Evolutionary conservation across 2,329 filamentous ascomycete species (phyloP).

Genomic region (Colletotrichum sp.): DNA sequence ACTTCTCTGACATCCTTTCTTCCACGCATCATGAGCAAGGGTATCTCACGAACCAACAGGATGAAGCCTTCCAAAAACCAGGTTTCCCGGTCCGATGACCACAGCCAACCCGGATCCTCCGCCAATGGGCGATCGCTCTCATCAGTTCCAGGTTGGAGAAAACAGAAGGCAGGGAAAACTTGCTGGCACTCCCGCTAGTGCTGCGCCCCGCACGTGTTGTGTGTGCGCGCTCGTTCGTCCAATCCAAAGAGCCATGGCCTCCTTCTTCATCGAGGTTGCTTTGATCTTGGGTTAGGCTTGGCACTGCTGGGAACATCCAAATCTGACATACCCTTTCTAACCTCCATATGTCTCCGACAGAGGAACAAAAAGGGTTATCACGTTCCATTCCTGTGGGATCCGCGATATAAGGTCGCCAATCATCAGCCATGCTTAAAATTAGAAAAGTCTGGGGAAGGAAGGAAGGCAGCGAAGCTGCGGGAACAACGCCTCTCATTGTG

Average conservation of each 20-base stretch:
- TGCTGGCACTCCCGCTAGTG: background rate
- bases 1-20: background rate
- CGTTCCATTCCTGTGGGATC: background rate
- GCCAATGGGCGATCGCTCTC: background rate
- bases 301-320: background rate
- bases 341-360: background rate
- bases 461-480: background rate
- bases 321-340: background rate
- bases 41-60: background rate
- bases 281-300: background rate
- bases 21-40: background rate
- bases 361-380: background rate
- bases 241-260: background rate
- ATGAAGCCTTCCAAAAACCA: background rate
- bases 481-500: background rate
- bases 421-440: background rate
- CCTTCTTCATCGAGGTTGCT: background rate
- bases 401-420: background rate
- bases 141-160: background rate
- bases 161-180: background rate
- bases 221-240: background rate
- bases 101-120: background rate
- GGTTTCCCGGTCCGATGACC: background rate
- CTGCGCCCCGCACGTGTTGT: background rate
- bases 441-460: constrained; percentile 2